Conservation (phyloP, 129 eudicot genomes). For the Centrapalus pauciflorus region DNA sequence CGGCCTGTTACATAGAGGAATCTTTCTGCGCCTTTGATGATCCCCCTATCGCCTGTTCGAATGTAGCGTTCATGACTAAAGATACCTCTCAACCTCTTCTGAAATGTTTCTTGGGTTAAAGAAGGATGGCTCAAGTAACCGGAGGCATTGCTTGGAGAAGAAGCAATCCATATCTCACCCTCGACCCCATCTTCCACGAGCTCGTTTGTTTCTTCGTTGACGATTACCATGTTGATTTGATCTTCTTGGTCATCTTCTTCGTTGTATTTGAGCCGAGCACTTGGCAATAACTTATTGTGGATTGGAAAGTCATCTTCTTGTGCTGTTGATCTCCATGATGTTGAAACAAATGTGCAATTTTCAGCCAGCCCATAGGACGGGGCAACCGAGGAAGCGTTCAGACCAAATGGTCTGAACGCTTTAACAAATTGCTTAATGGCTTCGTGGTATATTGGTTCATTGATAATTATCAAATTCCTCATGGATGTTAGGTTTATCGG, state of each 20-base stretch:
- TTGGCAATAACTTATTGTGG: slow-evolving; percentile 53
- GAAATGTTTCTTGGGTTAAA: slow-evolving; percentile 48
- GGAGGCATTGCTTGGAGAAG: slow-evolving; percentile 64
- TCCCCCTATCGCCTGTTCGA: slow-evolving; percentile 67
- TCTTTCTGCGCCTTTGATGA: slow-evolving; percentile 54
- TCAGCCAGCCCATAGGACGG: slow-evolving; percentile 89
- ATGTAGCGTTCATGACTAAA: slow-evolving; percentile 37
- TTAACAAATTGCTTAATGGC: slow-evolving; percentile 43
- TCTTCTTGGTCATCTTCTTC: slow-evolving; percentile 33
- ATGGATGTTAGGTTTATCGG: slow-evolving; percentile 43
- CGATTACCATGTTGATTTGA: slow-evolving; percentile 47
- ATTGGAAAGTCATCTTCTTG: slow-evolving; percentile 29
- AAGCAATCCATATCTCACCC: slow-evolving; percentile 76
- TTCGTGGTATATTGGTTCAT: slow-evolving; percentile 69
- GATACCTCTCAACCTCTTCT: slow-evolving; percentile 30
- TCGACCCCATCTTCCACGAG: slow-evolving; percentile 53
- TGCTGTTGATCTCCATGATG: slow-evolving; percentile 57
- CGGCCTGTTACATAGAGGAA: slow-evolving; percentile 68
- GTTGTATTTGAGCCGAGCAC: slow-evolving; percentile 56
- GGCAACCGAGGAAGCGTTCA: slow-evolving; percentile 44
- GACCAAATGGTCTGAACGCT: slow-evolving; percentile 47
- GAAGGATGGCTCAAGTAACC: slow-evolving; percentile 70
- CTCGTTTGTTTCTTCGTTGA: slow-evolving; percentile 60
- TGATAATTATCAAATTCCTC: slow-evolving; percentile 68
- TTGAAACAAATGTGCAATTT: slow-evolving; percentile 75